These are phyloP conservation scores for Tetrahymena borealis DNA, from an alignment of 73 alveolate species.

Conservation along the genomic window DNA sequence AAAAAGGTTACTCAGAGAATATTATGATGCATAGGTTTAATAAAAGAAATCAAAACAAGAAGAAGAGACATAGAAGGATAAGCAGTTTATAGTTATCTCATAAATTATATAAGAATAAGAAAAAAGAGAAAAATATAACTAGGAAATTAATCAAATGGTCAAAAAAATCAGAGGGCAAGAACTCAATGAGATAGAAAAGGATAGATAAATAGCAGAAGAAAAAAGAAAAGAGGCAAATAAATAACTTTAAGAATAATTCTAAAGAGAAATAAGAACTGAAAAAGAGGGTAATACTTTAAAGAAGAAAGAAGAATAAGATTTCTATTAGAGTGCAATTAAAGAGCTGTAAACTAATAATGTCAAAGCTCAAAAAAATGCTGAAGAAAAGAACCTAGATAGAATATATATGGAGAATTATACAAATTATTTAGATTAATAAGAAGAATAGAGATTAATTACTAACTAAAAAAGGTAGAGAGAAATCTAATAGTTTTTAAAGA, in stretches of 20 bases:
- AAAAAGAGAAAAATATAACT: neutral
- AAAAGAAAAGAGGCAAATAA: neutral
- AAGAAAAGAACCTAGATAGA: neutral
- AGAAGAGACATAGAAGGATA: neutral
- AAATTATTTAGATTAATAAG: neutral
- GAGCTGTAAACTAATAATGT: neutral
- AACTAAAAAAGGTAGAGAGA: neutral
- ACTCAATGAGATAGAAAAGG: neutral
- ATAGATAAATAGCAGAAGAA: neutral
- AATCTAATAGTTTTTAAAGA: neutral
- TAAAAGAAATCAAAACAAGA: neutral
- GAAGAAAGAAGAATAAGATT: neutral
- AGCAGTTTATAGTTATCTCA: neutral
- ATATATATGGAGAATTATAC: neutral
- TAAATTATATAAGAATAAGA: neutral
- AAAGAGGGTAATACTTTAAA: neutral
- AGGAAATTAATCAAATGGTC: neutral
- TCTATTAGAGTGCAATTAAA: neutral
- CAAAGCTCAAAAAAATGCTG: neutral
- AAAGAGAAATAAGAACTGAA: neutral
- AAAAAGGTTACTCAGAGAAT: neutral
- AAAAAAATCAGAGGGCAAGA: neutral
- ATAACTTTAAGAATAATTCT: neutral
- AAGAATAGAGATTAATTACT: neutral
- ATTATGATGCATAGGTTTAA: neutral